These are phyloP conservation scores for Ascochyta pisi DNA, from an alignment of 2,329 filamentous ascomycete genomes.

Conservation along the genomic window DNA sequence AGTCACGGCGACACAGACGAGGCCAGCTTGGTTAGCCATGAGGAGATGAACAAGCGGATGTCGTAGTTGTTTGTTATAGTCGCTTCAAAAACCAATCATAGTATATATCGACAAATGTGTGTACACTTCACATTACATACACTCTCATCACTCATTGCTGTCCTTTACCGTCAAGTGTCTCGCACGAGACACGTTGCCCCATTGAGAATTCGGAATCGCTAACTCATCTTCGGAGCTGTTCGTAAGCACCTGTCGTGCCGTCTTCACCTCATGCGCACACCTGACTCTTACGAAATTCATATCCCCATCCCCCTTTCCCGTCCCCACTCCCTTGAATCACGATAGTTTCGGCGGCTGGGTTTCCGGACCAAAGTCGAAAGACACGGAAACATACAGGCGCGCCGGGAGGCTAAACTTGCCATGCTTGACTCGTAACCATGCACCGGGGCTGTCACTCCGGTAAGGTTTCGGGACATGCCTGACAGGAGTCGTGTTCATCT, in stretches of 20 bases:
- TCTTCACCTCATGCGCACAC: background rate
- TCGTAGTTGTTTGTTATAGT: background rate
- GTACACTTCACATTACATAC: background rate
- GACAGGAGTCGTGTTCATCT: background rate
- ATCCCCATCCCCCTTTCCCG: background rate
- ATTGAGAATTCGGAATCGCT: background rate
- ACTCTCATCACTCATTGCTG: background rate
- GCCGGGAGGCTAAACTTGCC: background rate
- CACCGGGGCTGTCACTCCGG: slow-evolving; percentile 7
- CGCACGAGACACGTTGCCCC: background rate
- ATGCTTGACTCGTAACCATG: background rate
- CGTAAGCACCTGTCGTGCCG: background rate
- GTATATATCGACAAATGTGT: background rate
- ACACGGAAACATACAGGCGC: background rate
- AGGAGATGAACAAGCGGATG: slow-evolving; percentile 9
- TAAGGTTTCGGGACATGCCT: slow-evolving; percentile 2
- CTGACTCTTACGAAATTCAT: background rate
- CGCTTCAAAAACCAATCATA: background rate
- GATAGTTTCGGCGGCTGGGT: background rate
- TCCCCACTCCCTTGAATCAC: slow-evolving; percentile 1
- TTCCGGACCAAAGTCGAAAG: background rate
- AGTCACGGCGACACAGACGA: slow-evolving; percentile 27
- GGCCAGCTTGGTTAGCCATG: slow-evolving; percentile 24
- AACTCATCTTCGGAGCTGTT: background rate
- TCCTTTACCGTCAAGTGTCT: too few relatives aligned